Base-by-base conservation (phyloP, 2,329 filamentous ascomycete species). In the Camptophora hylomeconis region DNA sequence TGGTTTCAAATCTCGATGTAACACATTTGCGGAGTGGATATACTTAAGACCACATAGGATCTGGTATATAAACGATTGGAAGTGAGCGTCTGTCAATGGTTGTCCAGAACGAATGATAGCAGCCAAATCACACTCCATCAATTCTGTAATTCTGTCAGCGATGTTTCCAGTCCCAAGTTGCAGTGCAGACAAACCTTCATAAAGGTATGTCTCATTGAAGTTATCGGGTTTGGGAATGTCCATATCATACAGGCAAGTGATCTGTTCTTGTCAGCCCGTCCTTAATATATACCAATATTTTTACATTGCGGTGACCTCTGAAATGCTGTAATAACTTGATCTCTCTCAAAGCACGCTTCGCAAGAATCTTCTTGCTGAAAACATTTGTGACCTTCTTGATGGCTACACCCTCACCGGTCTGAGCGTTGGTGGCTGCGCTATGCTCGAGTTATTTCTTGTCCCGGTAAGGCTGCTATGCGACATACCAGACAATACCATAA, bases 341-440 rank as follows among this genome's bases (percentile, higher is more conserved):
- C 64, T 98, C 89, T 57, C 89, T 76, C 66, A 98, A 61, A 27
- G 89, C 89, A 51, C 89, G 81, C 75, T 98, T 98, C 48, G 89
- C 89, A 44, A 98, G 70, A 46, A 98, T 98, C 74, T 95, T 95
- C 66, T 98, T 98, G 71, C 84, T 94, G 61, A 98, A 98, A 48
- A 98, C 87, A 80, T 98, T 98, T 65, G 89, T 98, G 55, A 98
- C 83, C 63, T 98, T 98, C 63, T 98, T 98, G 67, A 98, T 89
- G 48, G 89, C 89, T 39, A 98, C 86, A 21, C 87, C 86, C 54
- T 98, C 89, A 49, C 75, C 78, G 17, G 80, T 92, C 56, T 84
- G 75, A 53, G 75, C 77, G 67, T 95, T 94, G 43, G 83, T 81
- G 32, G 89, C 89, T 36, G 89, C 87, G 58, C 86, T 93, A 53